Evolutionary conservation across 441 rosid genomes (phyloP), one percentile per base, ranked within the genome.

Genomic region (Breynia disticha): DNA sequence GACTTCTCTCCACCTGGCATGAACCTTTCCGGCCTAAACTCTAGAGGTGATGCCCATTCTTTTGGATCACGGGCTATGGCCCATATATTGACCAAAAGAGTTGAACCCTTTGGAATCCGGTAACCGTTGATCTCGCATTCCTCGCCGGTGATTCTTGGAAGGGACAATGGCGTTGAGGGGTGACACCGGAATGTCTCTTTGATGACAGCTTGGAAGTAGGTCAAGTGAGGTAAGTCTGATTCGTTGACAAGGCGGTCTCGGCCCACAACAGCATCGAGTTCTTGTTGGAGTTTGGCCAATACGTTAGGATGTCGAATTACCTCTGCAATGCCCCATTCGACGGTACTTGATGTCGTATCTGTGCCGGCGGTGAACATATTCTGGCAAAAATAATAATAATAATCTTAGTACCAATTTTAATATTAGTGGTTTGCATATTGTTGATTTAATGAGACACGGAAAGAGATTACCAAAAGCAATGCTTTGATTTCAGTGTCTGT

Each of bases 131-230:
- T 75, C 64, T 75, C 64, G 22, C 83, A 78, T 55, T 66, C 59
- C 54, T 78, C 71, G 9, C 73, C 60, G 0, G 83, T 78, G 2
- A 75, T 17, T 8, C 80, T 59, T 2, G 83, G 83, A 24, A 78
- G 64, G 16, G 83, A 78, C 18, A 78, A 69, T 0, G 83, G 83
- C 7, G 83, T 78, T 0, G 83, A 70, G 0, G 83, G 78, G 60
- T 78, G 83, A 57, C 75, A 74, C 8, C 90, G 58, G 56, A 85
- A 67, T 39, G 84, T 77, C 64, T 85, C 94, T 72, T 78, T 84
- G 54, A 82, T 72, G 15, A 82, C 62, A 2, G 88, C 84, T 7
- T 82, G 93, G 38, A 85, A 68, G 46, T 82, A 85, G 2, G 85
- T 67, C 1, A 82, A 72, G 5, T 50, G 52, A 0, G 79, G 62